phyloP scores from a whole-genome alignment of 108 stramenopile genomes.

The Stephanodiscus triporus region DNA sequence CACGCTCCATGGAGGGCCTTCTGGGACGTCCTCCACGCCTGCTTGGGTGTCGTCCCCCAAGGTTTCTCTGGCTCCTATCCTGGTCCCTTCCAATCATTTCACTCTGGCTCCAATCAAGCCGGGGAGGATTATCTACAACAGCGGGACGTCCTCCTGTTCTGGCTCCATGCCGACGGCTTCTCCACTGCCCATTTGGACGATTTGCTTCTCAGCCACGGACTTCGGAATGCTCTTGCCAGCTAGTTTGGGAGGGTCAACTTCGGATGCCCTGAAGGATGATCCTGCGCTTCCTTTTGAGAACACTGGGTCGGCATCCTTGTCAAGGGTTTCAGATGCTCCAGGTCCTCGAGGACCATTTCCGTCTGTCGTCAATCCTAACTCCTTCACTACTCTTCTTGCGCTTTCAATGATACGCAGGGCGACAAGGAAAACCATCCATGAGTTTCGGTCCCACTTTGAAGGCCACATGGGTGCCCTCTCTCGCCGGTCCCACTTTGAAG shows the following conservation, averaged over 20 bases:
- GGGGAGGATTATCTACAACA: not conserved
- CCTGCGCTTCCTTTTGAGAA: not conserved
- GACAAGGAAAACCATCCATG: not conserved
- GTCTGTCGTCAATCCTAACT: not conserved
- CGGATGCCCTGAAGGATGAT: not conserved
- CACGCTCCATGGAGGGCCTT: not conserved
- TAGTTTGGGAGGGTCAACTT: not conserved
- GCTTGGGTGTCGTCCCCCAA: not conserved
- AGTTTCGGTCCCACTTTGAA: not conserved
- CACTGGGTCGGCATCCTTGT: not conserved
- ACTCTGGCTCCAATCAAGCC: not conserved
- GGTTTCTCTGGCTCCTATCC: not conserved
- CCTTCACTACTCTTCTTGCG: too few relatives aligned
- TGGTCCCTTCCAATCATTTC: not conserved
- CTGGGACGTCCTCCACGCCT: not conserved
- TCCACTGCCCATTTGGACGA: not conserved
- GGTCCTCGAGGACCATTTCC: not conserved
- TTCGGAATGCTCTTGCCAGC: not conserved
- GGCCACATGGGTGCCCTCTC: not conserved
- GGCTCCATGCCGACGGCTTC: not conserved
- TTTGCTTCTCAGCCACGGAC: not conserved
- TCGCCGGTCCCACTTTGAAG: not conserved
- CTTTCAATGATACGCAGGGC: not conserved
- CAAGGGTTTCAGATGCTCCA: constrained; percentile 2
- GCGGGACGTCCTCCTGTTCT: not conserved